Evolutionary conservation across 2,329 filamentous ascomycete species (phyloP).

Genomic region (Paradendryphiella salina): DNA sequence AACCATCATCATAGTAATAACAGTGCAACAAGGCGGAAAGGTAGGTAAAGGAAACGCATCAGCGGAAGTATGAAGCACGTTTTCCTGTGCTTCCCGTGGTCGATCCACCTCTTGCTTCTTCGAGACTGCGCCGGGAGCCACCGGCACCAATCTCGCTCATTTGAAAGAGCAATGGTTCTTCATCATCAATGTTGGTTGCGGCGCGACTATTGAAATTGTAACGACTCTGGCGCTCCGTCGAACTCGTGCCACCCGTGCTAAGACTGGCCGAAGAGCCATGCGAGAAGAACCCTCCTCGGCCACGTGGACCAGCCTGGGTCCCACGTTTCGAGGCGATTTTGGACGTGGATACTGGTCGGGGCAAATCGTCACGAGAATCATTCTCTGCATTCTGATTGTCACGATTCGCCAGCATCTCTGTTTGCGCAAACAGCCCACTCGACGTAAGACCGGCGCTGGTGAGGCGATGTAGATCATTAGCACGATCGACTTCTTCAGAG

Average conservation of each 20-base stretch:
- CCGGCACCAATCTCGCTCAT: slow-evolving; percentile 68
- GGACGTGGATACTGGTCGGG: slow-evolving; percentile 34
- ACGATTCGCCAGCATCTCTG: slow-evolving; percentile 37
- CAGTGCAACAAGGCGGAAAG: neutral
- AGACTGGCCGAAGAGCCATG: slow-evolving; percentile 38
- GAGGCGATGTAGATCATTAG: slow-evolving; percentile 35
- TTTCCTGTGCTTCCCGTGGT: slow-evolving; percentile 33
- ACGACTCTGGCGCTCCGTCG: slow-evolving; percentile 44
- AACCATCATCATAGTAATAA: neutral
- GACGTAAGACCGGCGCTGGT: slow-evolving; percentile 60
- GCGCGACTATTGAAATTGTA: slow-evolving; percentile 52
- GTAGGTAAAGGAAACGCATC: neutral
- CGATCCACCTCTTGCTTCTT: slow-evolving; percentile 41
- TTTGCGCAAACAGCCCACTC: slow-evolving; percentile 62
- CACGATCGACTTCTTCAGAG: slow-evolving; percentile 59
- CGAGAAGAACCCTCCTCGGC: slow-evolving; percentile 39
- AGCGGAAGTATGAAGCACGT: slow-evolving; percentile 30
- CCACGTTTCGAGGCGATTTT: slow-evolving; percentile 37
- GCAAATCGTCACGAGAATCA: slow-evolving; percentile 35
- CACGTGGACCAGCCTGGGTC: slow-evolving; percentile 29
- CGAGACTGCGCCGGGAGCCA: slow-evolving; percentile 43
- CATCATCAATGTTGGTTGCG: slow-evolving; percentile 56
- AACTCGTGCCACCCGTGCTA: slow-evolving; percentile 41
- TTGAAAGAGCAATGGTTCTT: slow-evolving; percentile 72
- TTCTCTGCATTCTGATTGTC: slow-evolving; percentile 23